Evolutionary conservation across 352 stramenopile genomes (phyloP).

Genomic region (Phytophthora capsici): DNA sequence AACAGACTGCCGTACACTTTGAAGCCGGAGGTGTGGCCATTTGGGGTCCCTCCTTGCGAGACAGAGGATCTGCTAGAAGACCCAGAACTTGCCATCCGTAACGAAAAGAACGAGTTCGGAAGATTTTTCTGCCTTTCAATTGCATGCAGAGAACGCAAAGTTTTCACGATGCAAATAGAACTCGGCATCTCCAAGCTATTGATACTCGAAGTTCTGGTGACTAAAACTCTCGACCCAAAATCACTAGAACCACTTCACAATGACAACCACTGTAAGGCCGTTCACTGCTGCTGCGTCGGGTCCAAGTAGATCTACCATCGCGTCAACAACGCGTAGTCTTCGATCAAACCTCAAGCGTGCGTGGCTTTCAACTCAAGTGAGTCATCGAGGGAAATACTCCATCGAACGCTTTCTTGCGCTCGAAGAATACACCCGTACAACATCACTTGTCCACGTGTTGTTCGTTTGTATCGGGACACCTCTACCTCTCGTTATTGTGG

Average conservation of each 20-base stretch:
- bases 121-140: neutral
- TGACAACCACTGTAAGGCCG: too few relatives aligned
- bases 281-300: too few relatives aligned
- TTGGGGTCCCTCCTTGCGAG: slow-evolving; percentile 12
- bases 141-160: neutral
- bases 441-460: slow-evolving; percentile 18
- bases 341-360: neutral
- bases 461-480: slow-evolving; percentile 25
- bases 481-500: slow-evolving; percentile 22
- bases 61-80: slow-evolving; percentile 17
- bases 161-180: slow-evolving; percentile 14
- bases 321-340: too few relatives aligned
- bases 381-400: slow-evolving; percentile 34
- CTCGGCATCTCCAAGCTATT: neutral
- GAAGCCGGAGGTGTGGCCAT: slow-evolving; percentile 41
- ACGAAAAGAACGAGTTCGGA: neutral
- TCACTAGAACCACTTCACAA: too few relatives aligned
- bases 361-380: slow-evolving; percentile 30
- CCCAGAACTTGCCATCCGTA: slow-evolving; percentile 18
- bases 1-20: slow-evolving; percentile 87
- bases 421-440: slow-evolving; percentile 27
- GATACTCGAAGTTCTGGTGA: neutral
- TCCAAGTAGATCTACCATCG: too few relatives aligned
- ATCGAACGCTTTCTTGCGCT: slow-evolving; percentile 33
- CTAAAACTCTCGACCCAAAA: neutral